Evolutionary conservation across 371 early-diverging fungal genomes (phyloP).

Genomic region (Zychaea mexicana): DNA sequence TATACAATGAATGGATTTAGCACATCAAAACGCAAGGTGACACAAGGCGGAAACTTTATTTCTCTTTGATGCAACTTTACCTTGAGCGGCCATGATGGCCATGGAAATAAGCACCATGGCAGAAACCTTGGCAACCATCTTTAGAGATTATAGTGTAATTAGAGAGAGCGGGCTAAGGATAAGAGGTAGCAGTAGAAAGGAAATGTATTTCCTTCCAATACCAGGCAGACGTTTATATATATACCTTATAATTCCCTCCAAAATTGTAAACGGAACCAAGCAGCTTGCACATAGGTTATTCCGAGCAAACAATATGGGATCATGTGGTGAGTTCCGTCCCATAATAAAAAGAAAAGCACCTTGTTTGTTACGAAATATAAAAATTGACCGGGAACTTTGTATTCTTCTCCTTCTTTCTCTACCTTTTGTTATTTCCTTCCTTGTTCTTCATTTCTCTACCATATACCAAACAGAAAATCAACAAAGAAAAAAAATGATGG

Average conservation of each 20-base stretch:
- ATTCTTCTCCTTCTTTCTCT: too few relatives aligned
- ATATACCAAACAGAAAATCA: not conserved
- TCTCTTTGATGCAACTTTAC: too few relatives aligned
- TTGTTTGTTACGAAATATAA: not conserved
- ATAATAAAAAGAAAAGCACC: not conserved
- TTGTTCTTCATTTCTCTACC: not conserved
- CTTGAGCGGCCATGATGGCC: constrained; percentile 1
- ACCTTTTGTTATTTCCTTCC: not conserved
- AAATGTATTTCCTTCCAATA: not conserved
- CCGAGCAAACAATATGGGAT: not conserved
- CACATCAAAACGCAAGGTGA: not conserved
- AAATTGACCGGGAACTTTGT: not conserved
- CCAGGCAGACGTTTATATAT: not conserved
- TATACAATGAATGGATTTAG: not conserved
- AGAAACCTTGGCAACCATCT: not conserved
- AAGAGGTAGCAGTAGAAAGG: not conserved
- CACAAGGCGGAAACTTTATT: too few relatives aligned
- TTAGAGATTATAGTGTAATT: not conserved
- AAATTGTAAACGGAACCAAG: not conserved
- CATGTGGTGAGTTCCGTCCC: not conserved
- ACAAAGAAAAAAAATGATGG: not conserved
- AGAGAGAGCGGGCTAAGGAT: not conserved
- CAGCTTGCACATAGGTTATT: not conserved
- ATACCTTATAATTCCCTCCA: not conserved
- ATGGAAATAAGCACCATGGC: not conserved